A percentile compares a stretch with the other conserved stretches of the same genome.
Conservation (phyloP, 2,329 filamentous ascomycete species). For the Phialocephala sp. region DNA sequence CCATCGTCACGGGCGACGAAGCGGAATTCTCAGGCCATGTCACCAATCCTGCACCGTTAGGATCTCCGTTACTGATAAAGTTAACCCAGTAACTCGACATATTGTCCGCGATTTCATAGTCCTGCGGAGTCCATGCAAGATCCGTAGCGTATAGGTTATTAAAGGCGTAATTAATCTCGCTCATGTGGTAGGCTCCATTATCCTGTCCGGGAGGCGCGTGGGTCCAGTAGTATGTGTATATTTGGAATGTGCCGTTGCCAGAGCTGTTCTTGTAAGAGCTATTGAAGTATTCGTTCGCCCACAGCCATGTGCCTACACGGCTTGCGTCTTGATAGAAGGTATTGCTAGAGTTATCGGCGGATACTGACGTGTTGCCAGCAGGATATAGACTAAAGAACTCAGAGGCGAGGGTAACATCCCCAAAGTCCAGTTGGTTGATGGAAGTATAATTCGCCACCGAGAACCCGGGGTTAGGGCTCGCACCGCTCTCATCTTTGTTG, state of each 20-base stretch:
- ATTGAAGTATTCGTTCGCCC: constrained; percentile 37
- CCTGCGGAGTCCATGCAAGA: constrained; percentile 35
- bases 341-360: constrained; percentile 35
- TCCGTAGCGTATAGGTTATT: constrained; percentile 39
- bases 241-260: constrained; percentile 34
- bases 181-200: constrained; percentile 40
- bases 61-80: constrained; percentile 69
- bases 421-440: constrained; percentile 6
- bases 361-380: constrained; percentile 11
- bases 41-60: constrained; percentile 53
- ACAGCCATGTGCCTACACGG: constrained; percentile 39
- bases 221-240: constrained; percentile 42
- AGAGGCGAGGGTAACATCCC: constrained; percentile 10
- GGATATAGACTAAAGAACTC: constrained; percentile 23
- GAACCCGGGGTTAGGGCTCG: constrained; percentile 9
- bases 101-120: constrained; percentile 39
- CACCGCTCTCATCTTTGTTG: constrained; percentile 40
- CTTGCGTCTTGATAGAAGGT: constrained; percentile 37
- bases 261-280: background rate
- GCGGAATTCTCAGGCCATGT: constrained; percentile 24
- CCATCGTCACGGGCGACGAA: constrained; percentile 20
- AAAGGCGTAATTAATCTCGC: constrained; percentile 42
- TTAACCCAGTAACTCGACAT: constrained; percentile 75
- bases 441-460: constrained; percentile 16
- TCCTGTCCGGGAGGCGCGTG: constrained; percentile 38